Percentiles rank a stretch among this genome's conserved stretches.
Evolutionary conservation across 1,139 yeast species (phyloP).

Genomic region (Yamadazyma sp.): DNA sequence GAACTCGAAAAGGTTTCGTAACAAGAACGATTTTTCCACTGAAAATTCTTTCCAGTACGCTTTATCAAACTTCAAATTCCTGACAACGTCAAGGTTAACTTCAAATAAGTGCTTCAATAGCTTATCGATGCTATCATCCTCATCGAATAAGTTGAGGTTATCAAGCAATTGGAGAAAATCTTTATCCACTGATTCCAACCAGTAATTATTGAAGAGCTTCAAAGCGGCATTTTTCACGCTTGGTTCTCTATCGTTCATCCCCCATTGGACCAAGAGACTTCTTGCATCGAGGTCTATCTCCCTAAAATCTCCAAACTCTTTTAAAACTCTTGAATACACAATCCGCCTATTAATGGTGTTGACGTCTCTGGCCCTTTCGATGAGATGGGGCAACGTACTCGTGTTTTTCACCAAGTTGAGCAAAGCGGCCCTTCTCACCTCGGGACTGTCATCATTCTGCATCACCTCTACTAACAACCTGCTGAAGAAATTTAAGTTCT

Average conservation of each 20-base stretch:
- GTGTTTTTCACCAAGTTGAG: conserved; percentile 61
- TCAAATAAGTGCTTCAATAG: conserved; percentile 68
- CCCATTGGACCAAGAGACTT: conserved; percentile 75
- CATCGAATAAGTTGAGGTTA: conserved; percentile 63
- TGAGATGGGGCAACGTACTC: conserved; percentile 55
- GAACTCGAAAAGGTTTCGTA: conserved; percentile 65
- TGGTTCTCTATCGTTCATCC: conserved; percentile 82
- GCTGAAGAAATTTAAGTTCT: conserved; percentile 5
- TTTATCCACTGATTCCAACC: conserved; percentile 71
- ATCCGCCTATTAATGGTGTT: conserved; percentile 71
- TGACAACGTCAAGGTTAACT: conserved; percentile 59
- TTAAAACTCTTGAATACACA: conserved; percentile 68
- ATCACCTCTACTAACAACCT: conserved; percentile 35
- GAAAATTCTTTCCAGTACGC: conserved; percentile 70
- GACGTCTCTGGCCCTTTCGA: conserved; percentile 82
- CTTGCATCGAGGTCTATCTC: conserved; percentile 56
- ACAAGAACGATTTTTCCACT: conserved; percentile 72
- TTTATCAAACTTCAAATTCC: conserved; percentile 55
- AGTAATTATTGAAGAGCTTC: conserved; percentile 64
- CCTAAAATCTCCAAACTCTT: conserved; percentile 68
- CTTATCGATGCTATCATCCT: conserved; percentile 55
- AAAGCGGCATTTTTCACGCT: conserved; percentile 71
- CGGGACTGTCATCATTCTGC: conserved; percentile 81
- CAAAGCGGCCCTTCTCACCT: conserved; percentile 84
- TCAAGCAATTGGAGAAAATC: conserved; percentile 74